These are phyloP conservation scores for Pholiota adiposa DNA, from an alignment of 1,284 basidiomycete genomes.

Conservation along the genomic window DNA sequence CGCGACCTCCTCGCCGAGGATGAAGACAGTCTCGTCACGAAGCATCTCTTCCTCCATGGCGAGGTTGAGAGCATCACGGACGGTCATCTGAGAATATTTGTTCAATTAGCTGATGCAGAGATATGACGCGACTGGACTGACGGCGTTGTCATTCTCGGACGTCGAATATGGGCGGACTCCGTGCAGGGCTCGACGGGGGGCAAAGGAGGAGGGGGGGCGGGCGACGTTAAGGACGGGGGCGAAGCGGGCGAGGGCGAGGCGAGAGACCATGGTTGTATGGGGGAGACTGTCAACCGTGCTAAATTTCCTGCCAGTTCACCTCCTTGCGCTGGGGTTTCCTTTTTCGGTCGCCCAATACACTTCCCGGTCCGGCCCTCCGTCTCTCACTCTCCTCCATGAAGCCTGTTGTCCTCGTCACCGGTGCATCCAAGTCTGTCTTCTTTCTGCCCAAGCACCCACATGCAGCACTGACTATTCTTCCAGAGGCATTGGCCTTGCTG, in stretches of 20 bases:
- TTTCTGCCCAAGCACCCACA: not conserved
- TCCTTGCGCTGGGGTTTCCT: constrained; percentile 30
- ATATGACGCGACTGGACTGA: constrained; percentile 36
- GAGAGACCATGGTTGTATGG: constrained; percentile 60
- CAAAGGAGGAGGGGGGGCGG: constrained; percentile 43
- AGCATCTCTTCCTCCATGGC: constrained; percentile 99
- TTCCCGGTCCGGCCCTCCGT: constrained; percentile 6
- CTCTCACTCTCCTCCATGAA: constrained; percentile 26
- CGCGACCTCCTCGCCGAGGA: constrained; percentile 98
- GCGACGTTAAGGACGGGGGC: constrained; percentile 56
- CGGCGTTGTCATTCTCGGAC: constrained; percentile 58
- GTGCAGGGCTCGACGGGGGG: constrained; percentile 45
- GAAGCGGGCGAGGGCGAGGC: constrained; percentile 67
- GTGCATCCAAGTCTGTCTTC: constrained; percentile 68
- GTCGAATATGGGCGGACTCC: constrained; percentile 67
- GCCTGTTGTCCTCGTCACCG: constrained; percentile 71
- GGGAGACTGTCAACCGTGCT: constrained; percentile 33
- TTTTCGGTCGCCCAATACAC: constrained; percentile 22
- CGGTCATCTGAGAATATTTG: constrained; percentile 79
- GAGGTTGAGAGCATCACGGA: constrained; percentile 95
- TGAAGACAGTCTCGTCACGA: constrained; percentile 93
- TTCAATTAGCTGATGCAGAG: constrained; percentile 10
- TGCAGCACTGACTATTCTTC: constrained; percentile 9
- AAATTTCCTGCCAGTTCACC: constrained; percentile 31
- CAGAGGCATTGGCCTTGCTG: constrained; percentile 85